Base-by-base conservation (phyloP, 2,329 filamentous ascomycete genomes). In the Claviceps sp. region DNA sequence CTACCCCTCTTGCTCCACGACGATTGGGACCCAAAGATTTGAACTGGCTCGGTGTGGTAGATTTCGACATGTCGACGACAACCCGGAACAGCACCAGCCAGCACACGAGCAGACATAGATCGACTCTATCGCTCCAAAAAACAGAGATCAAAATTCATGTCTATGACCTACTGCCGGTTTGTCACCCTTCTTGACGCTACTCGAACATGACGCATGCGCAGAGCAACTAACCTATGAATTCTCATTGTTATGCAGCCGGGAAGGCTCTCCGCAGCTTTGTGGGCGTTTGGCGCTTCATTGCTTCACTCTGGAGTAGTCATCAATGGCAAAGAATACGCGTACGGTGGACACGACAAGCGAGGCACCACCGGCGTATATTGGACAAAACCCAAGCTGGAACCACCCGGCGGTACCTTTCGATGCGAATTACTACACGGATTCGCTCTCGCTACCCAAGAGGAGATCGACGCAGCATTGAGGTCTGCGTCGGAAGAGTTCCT, bases 261-360 rank as follows among this genome's bases (percentile, higher is more conserved):
- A 48, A 81, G 81, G 59, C 67, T 93, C 41, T 84, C 86, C n/a
- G 82, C 84, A 0, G 60, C 88, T 13, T 76, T 94, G 34, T 94
- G 88, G 88, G 77, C 81, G 20, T 65, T 91, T 51, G 88, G 88
- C 54, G 78, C 84, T 46, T 86, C 84, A 5, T 79, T 94, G 37
- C 77, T 93, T 5, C 88, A 94, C 65, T 87, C 87, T 0, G 88
- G 86, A 50, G 84, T 94, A 51, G 86, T 89, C 42, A 87, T 93
- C 67, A 83, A 84, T 63, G 80, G 84, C 58, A 79, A 75, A 56
- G 88, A 94, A 71, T 94, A 93, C 64, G 88, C 88, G 22, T 94
- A 88, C 61, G 88, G 88, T 44, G 88, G 88, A 1, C 88, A 94
- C 65, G 81, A 87, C 62, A 78, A 78, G 59, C 78, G 72, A 48